Evolutionary conservation across 202 grass and related monocot genomes (phyloP), one percentile per base, ranked within the genome.

Genomic region (Panicum virgatum): DNA sequence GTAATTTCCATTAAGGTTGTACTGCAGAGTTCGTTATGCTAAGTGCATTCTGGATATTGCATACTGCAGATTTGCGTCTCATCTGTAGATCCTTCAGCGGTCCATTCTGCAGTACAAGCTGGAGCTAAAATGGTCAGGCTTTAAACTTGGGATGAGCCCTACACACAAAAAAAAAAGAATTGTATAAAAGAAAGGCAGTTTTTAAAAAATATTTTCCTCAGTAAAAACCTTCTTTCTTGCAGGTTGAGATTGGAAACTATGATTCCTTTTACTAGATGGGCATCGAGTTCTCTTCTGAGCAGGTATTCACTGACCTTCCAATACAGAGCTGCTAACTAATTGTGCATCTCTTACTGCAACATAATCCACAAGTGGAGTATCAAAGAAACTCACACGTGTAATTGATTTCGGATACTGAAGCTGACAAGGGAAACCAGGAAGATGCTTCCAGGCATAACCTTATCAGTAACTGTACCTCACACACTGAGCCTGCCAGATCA

Each of bases 201-300:
- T 34, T 50, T 45, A 37, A 20, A 34, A 52, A 57, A 3, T 13
- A 44, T 19, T 67, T 27, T n/a, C 14, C n/a, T 71, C 72, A 9
- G 37, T 1, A 39, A 50, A 60, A 54, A 68, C 5, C 72, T 39
- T 69, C 18, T 65, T 80, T 58, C 48, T 63, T 84, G 44, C 85
- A 98, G 96, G 76, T 98, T 84, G 96, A 98, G 82, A 93, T 98
- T 51, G 91, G 96, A 84, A 96, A 98, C 67, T 98, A 96, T 13
- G 96, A 98, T 80, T 92, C 92, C 20, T 98, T 98, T 73, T 98
- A 96, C 18, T 92, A 90, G 20, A 84, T 70, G 45, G 92, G 89
- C 30, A 80, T 96, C 4, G 72, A 92, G 42, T 98, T 98, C 76
- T 90, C 96, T 11, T 88, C 91, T 5, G 89, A 96, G 34, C 91